Conservation (phyloP, 768 basidiomycete genomes). For the Hortiboletus flavorubellus region DNA sequence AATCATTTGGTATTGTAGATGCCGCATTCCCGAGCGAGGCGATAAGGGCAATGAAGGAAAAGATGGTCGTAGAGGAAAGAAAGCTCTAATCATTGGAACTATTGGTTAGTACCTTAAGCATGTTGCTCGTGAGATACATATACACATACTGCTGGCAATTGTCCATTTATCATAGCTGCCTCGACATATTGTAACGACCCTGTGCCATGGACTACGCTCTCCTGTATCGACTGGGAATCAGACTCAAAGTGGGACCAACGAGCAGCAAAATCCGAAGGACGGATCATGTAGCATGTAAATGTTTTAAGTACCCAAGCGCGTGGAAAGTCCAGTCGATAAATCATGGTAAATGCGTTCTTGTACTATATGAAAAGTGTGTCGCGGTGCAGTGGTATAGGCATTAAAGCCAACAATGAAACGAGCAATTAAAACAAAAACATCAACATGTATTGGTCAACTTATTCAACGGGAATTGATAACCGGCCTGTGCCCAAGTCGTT, state of each 20-base stretch:
- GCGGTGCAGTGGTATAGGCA: slow-evolving; percentile 16
- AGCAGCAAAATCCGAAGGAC: background rate
- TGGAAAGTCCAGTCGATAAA: slow-evolving; percentile 19
- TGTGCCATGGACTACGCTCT: background rate
- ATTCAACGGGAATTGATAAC: slow-evolving; percentile 75
- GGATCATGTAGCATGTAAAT: slow-evolving; percentile 15
- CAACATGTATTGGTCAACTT: slow-evolving; percentile 26
- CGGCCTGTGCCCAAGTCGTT: slow-evolving; percentile 81
- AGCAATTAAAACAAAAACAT: slow-evolving; percentile 7
- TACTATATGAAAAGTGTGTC: slow-evolving; percentile 27
- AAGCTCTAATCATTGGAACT: background rate
- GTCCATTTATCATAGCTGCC: slow-evolving; percentile 1
- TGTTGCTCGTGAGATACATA: background rate
- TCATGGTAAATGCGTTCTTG: slow-evolving; percentile 24
- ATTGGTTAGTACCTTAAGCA: background rate
- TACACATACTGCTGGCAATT: background rate
- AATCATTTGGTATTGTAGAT: slow-evolving; percentile 20
- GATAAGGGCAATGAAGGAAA: slow-evolving; percentile 13
- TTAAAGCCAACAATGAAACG: slow-evolving; percentile 5
- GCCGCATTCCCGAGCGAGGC: slow-evolving; percentile 21
- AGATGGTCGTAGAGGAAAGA: background rate
- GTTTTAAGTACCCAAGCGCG: background rate
- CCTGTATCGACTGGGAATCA: slow-evolving; percentile 1
- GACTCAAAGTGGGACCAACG: background rate
- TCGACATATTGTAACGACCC: slow-evolving; percentile 3